Conservation (phyloP, 2,329 filamentous ascomycete genomes). For the Diaporthe vexans region DNA sequence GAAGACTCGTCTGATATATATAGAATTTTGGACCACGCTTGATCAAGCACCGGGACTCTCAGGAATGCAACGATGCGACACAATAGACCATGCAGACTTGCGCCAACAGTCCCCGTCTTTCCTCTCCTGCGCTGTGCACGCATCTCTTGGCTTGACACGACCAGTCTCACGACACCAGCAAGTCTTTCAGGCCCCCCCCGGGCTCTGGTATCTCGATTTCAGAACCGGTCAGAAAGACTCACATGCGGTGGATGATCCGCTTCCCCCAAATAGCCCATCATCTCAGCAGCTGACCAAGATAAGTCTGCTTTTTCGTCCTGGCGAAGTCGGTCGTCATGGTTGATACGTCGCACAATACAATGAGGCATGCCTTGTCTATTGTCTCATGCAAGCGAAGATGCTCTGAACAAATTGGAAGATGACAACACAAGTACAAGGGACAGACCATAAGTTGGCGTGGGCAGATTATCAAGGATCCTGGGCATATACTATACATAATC, state of each 20-base stretch:
- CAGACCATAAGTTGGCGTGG: neutral
- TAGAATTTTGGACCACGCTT: neutral
- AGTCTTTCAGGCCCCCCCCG: neutral
- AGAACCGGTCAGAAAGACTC: neutral
- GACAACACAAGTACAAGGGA: neutral
- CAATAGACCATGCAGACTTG: neutral
- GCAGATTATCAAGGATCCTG: neutral
- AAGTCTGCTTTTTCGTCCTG: neutral
- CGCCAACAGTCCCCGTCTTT: neutral
- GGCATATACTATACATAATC: no score
- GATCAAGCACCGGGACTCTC: neutral
- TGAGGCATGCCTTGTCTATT: neutral
- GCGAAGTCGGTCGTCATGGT: neutral
- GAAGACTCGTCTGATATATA: neutral
- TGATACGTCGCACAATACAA: neutral
- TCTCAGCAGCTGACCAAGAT: neutral
- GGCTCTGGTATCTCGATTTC: neutral
- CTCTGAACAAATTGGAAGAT: neutral
- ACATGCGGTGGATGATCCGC: neutral
- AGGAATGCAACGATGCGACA: neutral
- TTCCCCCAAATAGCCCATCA: neutral
- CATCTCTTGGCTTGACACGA: no score
- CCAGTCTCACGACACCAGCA: neutral
- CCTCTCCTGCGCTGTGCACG: neutral
- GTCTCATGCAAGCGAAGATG: neutral